Percentiles rank a stretch among this genome's conserved stretches.
Evolutionary conservation across 2,329 filamentous ascomycete genomes (phyloP).

Genomic region (Metarhizium album): DNA sequence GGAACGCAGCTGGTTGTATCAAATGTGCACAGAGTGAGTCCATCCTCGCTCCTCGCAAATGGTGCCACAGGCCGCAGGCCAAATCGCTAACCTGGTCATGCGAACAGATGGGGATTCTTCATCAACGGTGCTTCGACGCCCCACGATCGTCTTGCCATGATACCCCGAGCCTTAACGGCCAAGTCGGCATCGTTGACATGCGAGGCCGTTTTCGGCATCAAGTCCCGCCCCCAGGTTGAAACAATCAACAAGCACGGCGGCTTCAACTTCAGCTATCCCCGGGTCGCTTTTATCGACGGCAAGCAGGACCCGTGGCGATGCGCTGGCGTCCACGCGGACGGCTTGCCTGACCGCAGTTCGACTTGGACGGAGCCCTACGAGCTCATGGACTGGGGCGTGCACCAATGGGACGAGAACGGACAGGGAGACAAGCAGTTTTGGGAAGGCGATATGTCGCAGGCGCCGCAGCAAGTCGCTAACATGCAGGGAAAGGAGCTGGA

Average conservation of each 20-base stretch:
- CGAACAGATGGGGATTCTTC: slow-evolving; percentile 62
- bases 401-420: slow-evolving; percentile 72
- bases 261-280: slow-evolving; percentile 59
- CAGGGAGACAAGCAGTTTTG: slow-evolving; percentile 29
- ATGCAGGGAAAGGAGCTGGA: slow-evolving; percentile 46
- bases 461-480: slow-evolving; percentile 44
- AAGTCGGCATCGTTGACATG: slow-evolving; percentile 54
- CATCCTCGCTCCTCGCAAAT: background rate
- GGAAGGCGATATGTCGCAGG: slow-evolving; percentile 46
- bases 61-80: no score
- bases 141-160: slow-evolving; percentile 49
- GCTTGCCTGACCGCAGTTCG: slow-evolving; percentile 42
- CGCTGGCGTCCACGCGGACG: slow-evolving; percentile 60
- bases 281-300: slow-evolving; percentile 67
- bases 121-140: slow-evolving; percentile 64
- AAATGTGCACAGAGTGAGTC: slow-evolving; percentile 43
- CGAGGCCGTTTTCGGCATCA: slow-evolving; percentile 59
- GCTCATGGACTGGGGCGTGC: slow-evolving; percentile 63
- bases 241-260: slow-evolving; percentile 69
- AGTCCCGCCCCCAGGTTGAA: slow-evolving; percentile 47
- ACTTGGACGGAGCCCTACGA: slow-evolving; percentile 59
- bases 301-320: slow-evolving; percentile 72
- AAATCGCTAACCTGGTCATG: slow-evolving; percentile 2
- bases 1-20: slow-evolving; percentile 38
- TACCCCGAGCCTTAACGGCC: slow-evolving; percentile 60